Percentiles rank a stretch among this genome's conserved stretches.
Evolutionary conservation across 192 early-diverging fungal species (phyloP).

Genomic region (Podila verticillata): DNA sequence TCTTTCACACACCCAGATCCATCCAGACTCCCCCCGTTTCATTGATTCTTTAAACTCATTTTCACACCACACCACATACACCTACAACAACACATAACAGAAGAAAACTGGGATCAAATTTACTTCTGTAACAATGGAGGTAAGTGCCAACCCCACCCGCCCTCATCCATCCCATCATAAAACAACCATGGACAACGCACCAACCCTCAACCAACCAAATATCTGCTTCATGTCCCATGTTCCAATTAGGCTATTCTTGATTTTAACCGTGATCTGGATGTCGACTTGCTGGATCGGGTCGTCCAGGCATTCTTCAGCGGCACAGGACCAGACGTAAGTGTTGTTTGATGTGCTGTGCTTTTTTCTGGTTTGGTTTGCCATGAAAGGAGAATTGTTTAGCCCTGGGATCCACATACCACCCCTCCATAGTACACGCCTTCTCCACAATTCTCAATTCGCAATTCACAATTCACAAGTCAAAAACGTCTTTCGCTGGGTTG

Average conservation of each 20-base stretch:
- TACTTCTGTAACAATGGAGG: background rate
- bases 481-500: too few species aligned
- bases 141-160: background rate
- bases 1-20: background rate
- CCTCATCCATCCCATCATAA: too few species aligned
- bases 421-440: too few species aligned
- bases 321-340: slow-evolving; percentile 79
- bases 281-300: slow-evolving; percentile 87
- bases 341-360: background rate
- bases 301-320: slow-evolving; percentile 84
- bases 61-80: background rate
- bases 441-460: too few species aligned
- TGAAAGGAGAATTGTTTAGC: too few species aligned
- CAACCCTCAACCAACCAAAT: background rate
- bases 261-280: slow-evolving; percentile 88
- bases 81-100: background rate
- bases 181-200: background rate
- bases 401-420: too few species aligned
- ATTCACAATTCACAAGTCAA: too few species aligned
- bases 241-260: slow-evolving; percentile 78
- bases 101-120: background rate
- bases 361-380: background rate
- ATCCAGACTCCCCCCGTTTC: background rate
- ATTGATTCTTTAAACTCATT: background rate
- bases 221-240: background rate